Evolutionary conservation across 331 rosid species (phyloP).

Genomic region (Quercus phellos): DNA sequence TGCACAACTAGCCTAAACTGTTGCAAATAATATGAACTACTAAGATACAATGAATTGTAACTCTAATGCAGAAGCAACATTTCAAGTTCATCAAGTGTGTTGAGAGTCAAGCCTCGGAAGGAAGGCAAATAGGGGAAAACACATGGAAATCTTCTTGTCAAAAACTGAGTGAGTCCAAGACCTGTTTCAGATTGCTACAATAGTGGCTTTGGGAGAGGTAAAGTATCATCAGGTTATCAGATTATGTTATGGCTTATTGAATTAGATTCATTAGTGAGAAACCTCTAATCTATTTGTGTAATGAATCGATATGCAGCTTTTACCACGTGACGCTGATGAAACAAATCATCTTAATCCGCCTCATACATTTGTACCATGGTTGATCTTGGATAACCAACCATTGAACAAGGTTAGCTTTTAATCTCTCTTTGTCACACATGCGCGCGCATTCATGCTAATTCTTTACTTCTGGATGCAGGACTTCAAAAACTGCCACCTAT

Average conservation of each 20-base stretch:
- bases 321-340: constrained; percentile 17
- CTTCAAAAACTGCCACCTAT: neutral
- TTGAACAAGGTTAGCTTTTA: constrained; percentile 2
- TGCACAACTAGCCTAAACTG: neutral
- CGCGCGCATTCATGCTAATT: neutral
- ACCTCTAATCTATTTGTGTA: neutral
- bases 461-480: constrained; percentile 7
- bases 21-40: neutral
- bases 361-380: constrained; percentile 29
- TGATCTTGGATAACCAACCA: constrained; percentile 17
- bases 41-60: neutral
- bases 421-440: neutral
- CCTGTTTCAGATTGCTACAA: constrained; percentile 10
- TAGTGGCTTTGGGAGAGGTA: constrained; percentile 27
- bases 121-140: neutral
- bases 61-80: constrained; percentile 14
- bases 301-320: constrained; percentile 26
- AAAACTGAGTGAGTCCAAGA: neutral
- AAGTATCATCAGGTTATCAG: neutral
- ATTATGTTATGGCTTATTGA: neutral
- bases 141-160: constrained; percentile 19
- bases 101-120: neutral
- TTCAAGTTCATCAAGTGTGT: constrained; percentile 26
- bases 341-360: constrained; percentile 19
- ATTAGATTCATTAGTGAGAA: neutral